Percentiles rank a stretch among this genome's conserved stretches.
These are phyloP conservation scores for Phyllosticta citrichinensis DNA, from an alignment of 2,329 filamentous ascomycete species.

Conservation along the genomic window DNA sequence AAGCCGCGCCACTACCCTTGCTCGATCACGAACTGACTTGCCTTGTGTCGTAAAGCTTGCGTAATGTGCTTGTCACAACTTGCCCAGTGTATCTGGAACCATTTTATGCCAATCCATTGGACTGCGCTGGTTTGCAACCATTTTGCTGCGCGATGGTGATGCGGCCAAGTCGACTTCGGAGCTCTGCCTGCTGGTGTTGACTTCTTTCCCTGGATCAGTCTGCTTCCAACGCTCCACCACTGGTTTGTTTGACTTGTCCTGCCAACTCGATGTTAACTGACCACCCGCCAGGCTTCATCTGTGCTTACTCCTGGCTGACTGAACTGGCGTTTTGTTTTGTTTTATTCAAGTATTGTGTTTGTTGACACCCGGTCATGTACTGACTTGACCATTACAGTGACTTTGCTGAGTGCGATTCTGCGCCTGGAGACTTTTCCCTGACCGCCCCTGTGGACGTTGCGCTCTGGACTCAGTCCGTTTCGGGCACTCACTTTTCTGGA, in stretches of 20 bases:
- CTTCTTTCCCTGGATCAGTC: not conserved
- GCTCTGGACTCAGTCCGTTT: constrained; percentile 32
- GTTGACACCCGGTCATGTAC: constrained; percentile 15
- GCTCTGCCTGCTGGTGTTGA: not conserved
- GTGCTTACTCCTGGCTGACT: constrained; percentile 13
- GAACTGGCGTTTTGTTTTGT: constrained; percentile 25
- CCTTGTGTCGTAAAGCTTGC: constrained; percentile 5
- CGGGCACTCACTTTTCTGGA: constrained; percentile 22
- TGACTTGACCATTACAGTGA: constrained; percentile 29
- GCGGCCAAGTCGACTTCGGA: not conserved
- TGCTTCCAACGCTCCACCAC: not conserved
- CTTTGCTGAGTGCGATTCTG: constrained; percentile 27
- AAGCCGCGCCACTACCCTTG: constrained; percentile 1
- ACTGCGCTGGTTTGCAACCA: not conserved
- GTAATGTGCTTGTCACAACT: constrained; percentile 1
- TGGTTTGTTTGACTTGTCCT: constrained; percentile 5
- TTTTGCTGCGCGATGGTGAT: not conserved
- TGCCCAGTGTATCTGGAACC: constrained; percentile 4
- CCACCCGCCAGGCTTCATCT: not conserved
- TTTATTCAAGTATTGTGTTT: constrained; percentile 11
- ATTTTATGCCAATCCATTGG: not conserved
- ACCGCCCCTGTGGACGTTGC: constrained; percentile 26
- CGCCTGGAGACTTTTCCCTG: constrained; percentile 21
- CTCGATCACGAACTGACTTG: constrained; percentile 8
- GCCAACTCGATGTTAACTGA: not conserved